Evolutionary conservation across 2,329 filamentous ascomycete species (phyloP).

Genomic region (Hypoxylon sp.): DNA sequence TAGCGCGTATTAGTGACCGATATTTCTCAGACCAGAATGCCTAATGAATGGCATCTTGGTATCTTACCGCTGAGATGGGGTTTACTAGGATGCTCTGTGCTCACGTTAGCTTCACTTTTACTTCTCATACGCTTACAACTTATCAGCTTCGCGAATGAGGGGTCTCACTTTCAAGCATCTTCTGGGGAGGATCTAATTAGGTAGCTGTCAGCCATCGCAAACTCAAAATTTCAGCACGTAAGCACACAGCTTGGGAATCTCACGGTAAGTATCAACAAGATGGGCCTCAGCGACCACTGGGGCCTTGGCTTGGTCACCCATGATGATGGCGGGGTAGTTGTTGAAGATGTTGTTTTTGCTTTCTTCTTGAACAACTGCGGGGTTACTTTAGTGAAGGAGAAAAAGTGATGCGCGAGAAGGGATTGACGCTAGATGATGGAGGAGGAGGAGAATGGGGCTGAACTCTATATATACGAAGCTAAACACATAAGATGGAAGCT

Average conservation of each 20-base stretch:
- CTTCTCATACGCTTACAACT: constrained; percentile 2
- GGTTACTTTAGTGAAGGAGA: constrained; percentile 31
- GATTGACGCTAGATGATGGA: constrained; percentile 29
- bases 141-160: constrained; percentile 14
- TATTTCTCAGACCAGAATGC: neutral
- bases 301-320: constrained; percentile 65
- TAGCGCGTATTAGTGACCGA: constrained; percentile 55
- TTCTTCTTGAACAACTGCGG: constrained; percentile 29
- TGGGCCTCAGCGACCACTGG: constrained; percentile 82
- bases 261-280: constrained; percentile 80
- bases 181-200: constrained; percentile 71
- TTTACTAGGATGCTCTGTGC: constrained; percentile 76
- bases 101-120: constrained; percentile 49
- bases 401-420: constrained; percentile 23
- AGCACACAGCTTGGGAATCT: constrained; percentile 52
- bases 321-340: constrained; percentile 58
- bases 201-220: constrained; percentile 47
- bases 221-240: constrained; percentile 12
- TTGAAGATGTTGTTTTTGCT: constrained; percentile 23
- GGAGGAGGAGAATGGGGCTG: constrained; percentile 16
- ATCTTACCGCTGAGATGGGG: constrained; percentile 75
- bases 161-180: constrained; percentile 77
- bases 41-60: neutral
- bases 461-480: constrained; percentile 25
- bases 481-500: constrained; percentile 29